Base-by-base conservation (phyloP, 2,329 filamentous ascomycete genomes). In the Fusarium buharicum region DNA sequence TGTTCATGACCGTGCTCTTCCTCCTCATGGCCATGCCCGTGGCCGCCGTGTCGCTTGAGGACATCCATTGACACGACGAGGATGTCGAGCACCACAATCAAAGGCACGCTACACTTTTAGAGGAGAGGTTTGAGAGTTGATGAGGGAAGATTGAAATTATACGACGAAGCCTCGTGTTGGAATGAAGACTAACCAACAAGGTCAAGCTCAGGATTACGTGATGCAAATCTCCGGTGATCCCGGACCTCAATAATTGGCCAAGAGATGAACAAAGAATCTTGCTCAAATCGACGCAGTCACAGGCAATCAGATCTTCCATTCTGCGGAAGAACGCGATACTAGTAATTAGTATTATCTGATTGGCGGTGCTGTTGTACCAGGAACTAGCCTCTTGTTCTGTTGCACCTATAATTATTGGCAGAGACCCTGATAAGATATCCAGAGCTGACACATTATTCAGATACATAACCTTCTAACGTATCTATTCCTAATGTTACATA, bases 211-310 rank as follows among this genome's bases (percentile, higher is more conserved):
- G 20, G 67, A 69, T 70, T 70, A 69, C 67, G 67, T 69, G 65
- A 68, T 68, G 34, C 30, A 17, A 18, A 41, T 43, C 27, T 50
- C 49, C 55, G 66, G 47, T 45, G 34, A 34, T 10, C 37, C 44
- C 53, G 67, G 50, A 11, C 18, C 39, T 16, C 39, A 39, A 70
- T 65, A 39, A 70, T 65, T 66, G 67, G 62, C 43, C 34, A 16
- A 36, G 18, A 11, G 28, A 33, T 20, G 34, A 45, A 24, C 6
- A 17, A 47, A 37, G 43, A 68, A 69, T 67, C 54, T 55, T 62
- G 62, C 67, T 69, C 67, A 69, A 70, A 69, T 37, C 37, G 28
- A 55, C 67, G 57, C 67, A 65, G 37, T 51, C 52, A 51, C 30
- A 9, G 2, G 43, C 6, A 30, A 31, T 22, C 9, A 3, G 16